These are phyloP conservation scores for Ceratobasidium sp. DNA, from an alignment of 1,284 basidiomycete species.

Conservation along the genomic window DNA sequence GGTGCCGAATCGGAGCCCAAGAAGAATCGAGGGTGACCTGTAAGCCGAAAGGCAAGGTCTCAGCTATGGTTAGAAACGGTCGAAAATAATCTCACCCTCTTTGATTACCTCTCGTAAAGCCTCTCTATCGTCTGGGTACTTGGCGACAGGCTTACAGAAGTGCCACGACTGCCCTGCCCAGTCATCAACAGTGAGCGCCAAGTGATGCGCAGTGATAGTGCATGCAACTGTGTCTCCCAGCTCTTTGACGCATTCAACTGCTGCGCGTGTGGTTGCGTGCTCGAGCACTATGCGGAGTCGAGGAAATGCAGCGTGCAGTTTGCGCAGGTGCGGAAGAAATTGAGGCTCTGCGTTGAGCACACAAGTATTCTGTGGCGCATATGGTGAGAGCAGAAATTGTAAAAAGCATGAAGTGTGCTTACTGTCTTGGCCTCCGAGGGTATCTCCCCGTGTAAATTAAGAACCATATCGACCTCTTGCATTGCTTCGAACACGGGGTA, in stretches of 20 bases:
- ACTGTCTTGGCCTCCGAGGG: conserved; percentile 87
- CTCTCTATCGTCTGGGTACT: conserved; percentile 90
- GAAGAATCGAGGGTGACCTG: conserved; percentile 96
- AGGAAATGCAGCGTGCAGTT: conserved; percentile 89
- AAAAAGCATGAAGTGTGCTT: conserved; percentile 50
- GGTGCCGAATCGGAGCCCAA: conserved; percentile 98
- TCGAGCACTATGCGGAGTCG: conserved; percentile 95
- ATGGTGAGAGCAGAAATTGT: background rate
- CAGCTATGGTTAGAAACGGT: background rate
- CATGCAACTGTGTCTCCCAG: conserved; percentile 92
- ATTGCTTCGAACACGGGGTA: conserved; percentile 96
- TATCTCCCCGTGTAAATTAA: conserved; percentile 98
- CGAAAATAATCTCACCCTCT: conserved; percentile 66
- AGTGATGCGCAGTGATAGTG: conserved; percentile 97
- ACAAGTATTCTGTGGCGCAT: conserved; percentile 76
- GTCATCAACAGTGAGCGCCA: conserved; percentile 94
- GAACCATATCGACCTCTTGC: conserved; percentile 92
- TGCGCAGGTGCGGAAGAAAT: conserved; percentile 89
- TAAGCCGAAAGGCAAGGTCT: background rate
- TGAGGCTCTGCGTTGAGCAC: conserved; percentile 93
- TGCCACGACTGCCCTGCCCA: conserved; percentile 97
- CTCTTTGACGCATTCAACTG: conserved; percentile 89
- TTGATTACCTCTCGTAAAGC: conserved; percentile 85
- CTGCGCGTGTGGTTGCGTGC: conserved; percentile 97
- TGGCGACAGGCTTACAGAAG: conserved; percentile 99